Percentiles rank a stretch among this genome's conserved stretches.
Conservation (phyloP, 805 yeast genomes). For the Candida vartiovaarae region DNA sequence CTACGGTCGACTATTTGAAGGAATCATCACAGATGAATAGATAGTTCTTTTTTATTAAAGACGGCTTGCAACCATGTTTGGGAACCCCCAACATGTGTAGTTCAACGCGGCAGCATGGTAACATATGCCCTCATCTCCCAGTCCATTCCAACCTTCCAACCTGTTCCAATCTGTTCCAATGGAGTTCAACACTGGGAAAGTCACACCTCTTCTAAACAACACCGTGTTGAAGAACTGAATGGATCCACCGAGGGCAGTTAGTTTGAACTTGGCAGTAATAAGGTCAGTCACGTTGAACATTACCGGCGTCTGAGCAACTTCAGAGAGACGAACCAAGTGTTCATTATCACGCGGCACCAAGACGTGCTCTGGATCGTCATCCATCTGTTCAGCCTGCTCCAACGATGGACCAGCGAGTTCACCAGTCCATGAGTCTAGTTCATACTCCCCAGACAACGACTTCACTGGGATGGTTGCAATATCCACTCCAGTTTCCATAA, state of each 20-base stretch:
- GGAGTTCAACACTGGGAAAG: conserved; percentile 38
- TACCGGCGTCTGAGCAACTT: conserved; percentile 5
- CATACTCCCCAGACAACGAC: conserved; percentile 23
- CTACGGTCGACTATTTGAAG: conserved; percentile 45
- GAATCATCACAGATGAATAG: conserved; percentile 22
- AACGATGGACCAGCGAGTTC: conserved; percentile 20
- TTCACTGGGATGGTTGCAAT: conserved; percentile 25
- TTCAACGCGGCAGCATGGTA: conserved; percentile 39
- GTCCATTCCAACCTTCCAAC: conserved; percentile 45
- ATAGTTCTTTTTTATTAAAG: no score
- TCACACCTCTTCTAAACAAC: conserved; percentile 37
- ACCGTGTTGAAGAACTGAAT: conserved; percentile 36
- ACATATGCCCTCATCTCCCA: conserved; percentile 49
- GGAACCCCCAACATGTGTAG: conserved; percentile 43
- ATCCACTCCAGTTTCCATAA: conserved; percentile 23
- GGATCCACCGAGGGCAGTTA: conserved; percentile 48
- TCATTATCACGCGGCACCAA: conserved; percentile 13
- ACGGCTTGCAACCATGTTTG: conserved; percentile 26
- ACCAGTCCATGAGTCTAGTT: conserved; percentile 30
- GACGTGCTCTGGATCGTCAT: conserved; percentile 9
- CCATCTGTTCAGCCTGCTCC: conserved; percentile 13
- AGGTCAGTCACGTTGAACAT: conserved; percentile 8
- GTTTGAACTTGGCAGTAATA: conserved; percentile 4
- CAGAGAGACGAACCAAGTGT: conserved; percentile 9
- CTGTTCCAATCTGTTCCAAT: conserved; percentile 41